Base-by-base conservation (phyloP, 176 grass and related monocot species). In the Areca catechu region DNA sequence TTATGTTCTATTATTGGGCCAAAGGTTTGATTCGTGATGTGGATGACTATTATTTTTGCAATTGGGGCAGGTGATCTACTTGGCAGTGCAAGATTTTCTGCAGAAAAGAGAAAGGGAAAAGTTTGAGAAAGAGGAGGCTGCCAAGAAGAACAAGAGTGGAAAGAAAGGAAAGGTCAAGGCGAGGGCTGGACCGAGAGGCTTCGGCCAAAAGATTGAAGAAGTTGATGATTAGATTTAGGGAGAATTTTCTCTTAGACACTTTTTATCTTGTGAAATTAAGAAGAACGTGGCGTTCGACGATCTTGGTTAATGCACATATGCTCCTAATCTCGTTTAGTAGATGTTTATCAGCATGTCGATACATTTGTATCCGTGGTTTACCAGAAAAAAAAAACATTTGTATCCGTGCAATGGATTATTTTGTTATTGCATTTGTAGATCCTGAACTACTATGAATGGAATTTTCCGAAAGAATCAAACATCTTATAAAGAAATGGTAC, bases 31-130 rank as follows among this genome's bases (percentile, higher is more conserved):
- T 17, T 60, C 1, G 50, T 20, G 48, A 21, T 0, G 15, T 22
- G 15, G 24, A 14, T 24, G 20, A 5, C 62, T 49, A 20, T 4
- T 60, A 56, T 10, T 68, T 43, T 59, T 68, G 24, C 49, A 65
- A 73, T 51, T 55, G 57, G 58, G 10, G 71, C 78, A 90, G 86
- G 81, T 90, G 7, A 67, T 90, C 55, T 90, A 85, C 60, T 25
- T 90, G 71, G 55, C 51, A 0, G 75, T 90, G 20, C 75, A 82
- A 58, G 86, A 85, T 73, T 90, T 79, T 73, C 54, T 90, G 53
- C 82, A 82, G 71, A 90, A 90, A 63, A 82, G 78, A 72, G 86
- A 89, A 48, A 80, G 66, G n/a, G 86, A 90, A 16, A 85, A 90
- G 68, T 85, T 90, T 55, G 78, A 90, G 81, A 66, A 61, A 71